phyloP scores from a whole-genome alignment of 306 rosid species.

The Luffa aegyptiaca region DNA sequence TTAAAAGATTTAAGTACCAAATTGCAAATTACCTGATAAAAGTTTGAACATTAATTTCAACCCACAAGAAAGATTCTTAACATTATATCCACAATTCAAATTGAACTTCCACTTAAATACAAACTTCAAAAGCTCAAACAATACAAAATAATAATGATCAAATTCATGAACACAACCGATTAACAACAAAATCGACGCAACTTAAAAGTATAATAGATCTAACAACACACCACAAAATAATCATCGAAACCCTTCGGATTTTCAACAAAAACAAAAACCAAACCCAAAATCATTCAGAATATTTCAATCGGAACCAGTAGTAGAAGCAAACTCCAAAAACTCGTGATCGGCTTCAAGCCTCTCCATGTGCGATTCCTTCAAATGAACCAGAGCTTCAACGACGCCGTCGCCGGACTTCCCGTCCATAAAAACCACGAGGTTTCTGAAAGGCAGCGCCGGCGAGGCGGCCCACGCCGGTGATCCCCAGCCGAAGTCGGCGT shows the following conservation, averaged over 20 bases:
- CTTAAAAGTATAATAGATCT: too few species aligned
- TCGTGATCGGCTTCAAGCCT: constrained; percentile 4
- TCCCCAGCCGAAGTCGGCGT: constrained; percentile 49
- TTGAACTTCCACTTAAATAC: too few species aligned
- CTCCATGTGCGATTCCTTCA: constrained; percentile 39
- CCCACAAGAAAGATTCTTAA: too few species aligned
- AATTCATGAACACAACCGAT: too few species aligned
- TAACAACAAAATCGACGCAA: too few species aligned
- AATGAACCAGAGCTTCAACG: constrained; percentile 32
- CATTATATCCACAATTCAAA: too few species aligned
- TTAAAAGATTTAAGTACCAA: too few species aligned
- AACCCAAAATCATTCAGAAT: background rate
- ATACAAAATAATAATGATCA: too few species aligned
- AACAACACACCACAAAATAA: too few species aligned
- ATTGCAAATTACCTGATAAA: too few species aligned
- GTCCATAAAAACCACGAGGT: constrained; percentile 34
- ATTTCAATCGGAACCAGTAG: background rate
- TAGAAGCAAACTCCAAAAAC: background rate
- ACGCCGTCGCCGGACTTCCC: constrained; percentile 27
- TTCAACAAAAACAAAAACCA: background rate
- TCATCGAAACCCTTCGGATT: background rate
- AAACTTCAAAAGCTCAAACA: too few species aligned
- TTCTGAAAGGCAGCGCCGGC: constrained; percentile 24
- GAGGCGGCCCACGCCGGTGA: constrained; percentile 37
- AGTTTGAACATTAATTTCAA: too few species aligned